Percentiles rank a stretch among this genome's conserved stretches.
phyloP scores from a whole-genome alignment of 2,329 filamentous ascomycete genomes.

The Davidsoniella australis region DNA sequence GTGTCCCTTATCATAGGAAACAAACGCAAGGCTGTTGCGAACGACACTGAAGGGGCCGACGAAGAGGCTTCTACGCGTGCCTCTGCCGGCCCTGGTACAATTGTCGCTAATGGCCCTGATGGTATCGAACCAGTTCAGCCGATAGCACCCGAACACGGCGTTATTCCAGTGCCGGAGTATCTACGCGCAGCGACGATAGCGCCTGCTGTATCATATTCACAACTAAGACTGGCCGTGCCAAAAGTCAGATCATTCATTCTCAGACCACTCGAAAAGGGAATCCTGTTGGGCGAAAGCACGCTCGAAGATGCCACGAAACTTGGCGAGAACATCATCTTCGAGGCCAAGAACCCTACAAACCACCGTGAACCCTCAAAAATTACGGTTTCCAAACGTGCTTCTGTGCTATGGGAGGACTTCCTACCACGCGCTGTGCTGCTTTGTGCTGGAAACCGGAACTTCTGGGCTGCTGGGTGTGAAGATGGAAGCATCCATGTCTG shows the following conservation, averaged over 20 bases:
- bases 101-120: slow-evolving; percentile 60
- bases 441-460: slow-evolving; percentile 73
- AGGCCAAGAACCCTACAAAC: slow-evolving; percentile 69
- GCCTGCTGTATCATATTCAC: slow-evolving; percentile 63
- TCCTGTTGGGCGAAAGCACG: slow-evolving; percentile 34
- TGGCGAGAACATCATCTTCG: slow-evolving; percentile 59
- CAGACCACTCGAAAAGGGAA: slow-evolving; percentile 56
- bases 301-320: slow-evolving; percentile 44
- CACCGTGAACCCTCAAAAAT: slow-evolving; percentile 71
- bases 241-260: slow-evolving; percentile 71
- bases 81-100: slow-evolving; percentile 51
- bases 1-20: slow-evolving; percentile 78
- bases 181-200: slow-evolving; percentile 77
- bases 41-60: slow-evolving; percentile 59
- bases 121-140: slow-evolving; percentile 61
- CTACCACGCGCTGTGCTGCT: slow-evolving; percentile 75
- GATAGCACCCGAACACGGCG: slow-evolving; percentile 38
- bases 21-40: slow-evolving; percentile 62
- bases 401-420: slow-evolving; percentile 83
- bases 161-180: slow-evolving; percentile 60
- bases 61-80: slow-evolving; percentile 34
- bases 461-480: slow-evolving; percentile 88
- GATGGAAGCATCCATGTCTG: slow-evolving; percentile 81
- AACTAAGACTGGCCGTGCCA: slow-evolving; percentile 73
- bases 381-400: slow-evolving; percentile 63